These are phyloP conservation scores for Aspergillus taichungensis DNA, from an alignment of 495 filamentous ascomycete species.

Conservation along the genomic window DNA sequence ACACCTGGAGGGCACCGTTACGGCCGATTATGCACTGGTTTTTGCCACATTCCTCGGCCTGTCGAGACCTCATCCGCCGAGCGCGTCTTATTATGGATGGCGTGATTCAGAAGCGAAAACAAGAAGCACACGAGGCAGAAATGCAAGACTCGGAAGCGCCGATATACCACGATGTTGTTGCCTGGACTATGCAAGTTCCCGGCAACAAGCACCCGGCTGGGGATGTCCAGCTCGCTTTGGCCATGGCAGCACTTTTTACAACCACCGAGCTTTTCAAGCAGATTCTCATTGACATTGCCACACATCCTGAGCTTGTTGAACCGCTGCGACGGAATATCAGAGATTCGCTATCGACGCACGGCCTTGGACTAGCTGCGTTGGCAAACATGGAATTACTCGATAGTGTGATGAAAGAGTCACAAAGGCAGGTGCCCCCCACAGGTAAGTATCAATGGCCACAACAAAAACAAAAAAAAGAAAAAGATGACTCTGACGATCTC, in stretches of 20 bases:
- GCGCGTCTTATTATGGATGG: constrained; percentile 4
- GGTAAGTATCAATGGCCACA: too few relatives aligned
- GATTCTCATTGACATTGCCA: constrained; percentile 29
- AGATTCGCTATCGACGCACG: constrained; percentile 9
- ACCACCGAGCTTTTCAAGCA: constrained; percentile 25
- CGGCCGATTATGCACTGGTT: constrained; percentile 26
- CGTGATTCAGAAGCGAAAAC: constrained; percentile 1
- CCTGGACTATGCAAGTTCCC: constrained; percentile 13
- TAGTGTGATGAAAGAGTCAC: constrained; percentile 23
- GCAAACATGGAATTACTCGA: constrained; percentile 38
- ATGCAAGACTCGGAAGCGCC: background rate
- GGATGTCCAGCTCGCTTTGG: constrained; percentile 9
- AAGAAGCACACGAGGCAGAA: background rate
- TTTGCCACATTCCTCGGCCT: constrained; percentile 1
- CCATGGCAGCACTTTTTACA: constrained; percentile 22
- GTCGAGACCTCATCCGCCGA: constrained; percentile 2
- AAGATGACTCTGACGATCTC: too few relatives aligned
- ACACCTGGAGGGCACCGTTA: constrained; percentile 24
- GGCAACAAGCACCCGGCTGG: constrained; percentile 10
- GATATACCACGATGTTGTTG: constrained; percentile 5
- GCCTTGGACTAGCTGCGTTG: constrained; percentile 31
- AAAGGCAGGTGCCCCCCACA: too few relatives aligned
- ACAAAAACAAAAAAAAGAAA: too few relatives aligned
- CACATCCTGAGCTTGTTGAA: constrained; percentile 25
- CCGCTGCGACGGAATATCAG: constrained; percentile 15